These are phyloP conservation scores for Aechmea fasciata DNA, from an alignment of 176 grass and related monocot genomes.

Conservation along the genomic window DNA sequence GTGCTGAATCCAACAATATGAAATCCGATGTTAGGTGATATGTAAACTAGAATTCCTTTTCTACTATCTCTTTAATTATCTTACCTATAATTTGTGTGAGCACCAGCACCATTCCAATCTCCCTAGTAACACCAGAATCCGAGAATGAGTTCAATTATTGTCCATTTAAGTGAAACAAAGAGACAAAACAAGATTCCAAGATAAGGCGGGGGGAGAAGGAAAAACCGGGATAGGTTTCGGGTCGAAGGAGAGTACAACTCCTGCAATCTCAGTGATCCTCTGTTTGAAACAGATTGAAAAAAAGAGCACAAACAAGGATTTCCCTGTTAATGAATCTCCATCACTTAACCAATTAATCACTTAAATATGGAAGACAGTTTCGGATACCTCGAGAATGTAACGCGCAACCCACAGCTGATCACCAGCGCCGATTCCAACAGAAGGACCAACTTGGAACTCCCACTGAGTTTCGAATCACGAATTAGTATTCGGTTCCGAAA, in stretches of 20 bases:
- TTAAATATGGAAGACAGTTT: background rate
- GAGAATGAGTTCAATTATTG: background rate
- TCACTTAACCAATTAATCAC: background rate
- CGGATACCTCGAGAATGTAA: slow-evolving; percentile 85
- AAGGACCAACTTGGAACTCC: slow-evolving; percentile 94
- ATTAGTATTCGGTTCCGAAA: background rate
- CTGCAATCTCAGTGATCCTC: slow-evolving; percentile 97
- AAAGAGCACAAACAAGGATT: background rate
- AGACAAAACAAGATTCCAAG: background rate
- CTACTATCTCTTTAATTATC: background rate
- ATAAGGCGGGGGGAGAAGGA: slow-evolving; percentile 4
- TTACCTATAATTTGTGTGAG: slow-evolving; percentile 88
- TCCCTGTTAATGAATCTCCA: background rate
- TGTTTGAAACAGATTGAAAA: slow-evolving; percentile 11
- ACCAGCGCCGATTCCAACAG: slow-evolving; percentile 67
- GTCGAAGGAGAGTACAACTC: slow-evolving; percentile 81
- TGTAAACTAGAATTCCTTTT: background rate
- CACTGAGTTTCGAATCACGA: slow-evolving; percentile 42
- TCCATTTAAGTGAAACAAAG: background rate
- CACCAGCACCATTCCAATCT: slow-evolving; percentile 98
- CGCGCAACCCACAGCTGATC: slow-evolving; percentile 86
- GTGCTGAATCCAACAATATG: slow-evolving; percentile 43
- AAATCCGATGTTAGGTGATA: background rate
- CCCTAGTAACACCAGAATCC: slow-evolving; percentile 24
- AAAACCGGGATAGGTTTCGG: slow-evolving; percentile 76